These are phyloP conservation scores for Prunus kanzakura DNA, from an alignment of 306 rosid species.

Conservation along the genomic window DNA sequence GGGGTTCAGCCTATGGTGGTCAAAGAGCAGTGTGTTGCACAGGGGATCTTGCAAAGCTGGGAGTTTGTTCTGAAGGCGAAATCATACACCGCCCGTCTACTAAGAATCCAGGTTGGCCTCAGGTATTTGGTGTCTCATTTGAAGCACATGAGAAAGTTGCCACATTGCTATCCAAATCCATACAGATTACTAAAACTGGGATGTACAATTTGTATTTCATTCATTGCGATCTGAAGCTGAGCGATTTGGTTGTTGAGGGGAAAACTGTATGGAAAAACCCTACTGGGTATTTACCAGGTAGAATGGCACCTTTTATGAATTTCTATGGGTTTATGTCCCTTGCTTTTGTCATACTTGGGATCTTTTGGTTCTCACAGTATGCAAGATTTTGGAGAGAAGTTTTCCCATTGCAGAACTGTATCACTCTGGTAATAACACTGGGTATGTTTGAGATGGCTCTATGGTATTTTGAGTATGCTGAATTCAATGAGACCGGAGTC, in stretches of 20 bases:
- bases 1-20: slow-evolving; percentile 98
- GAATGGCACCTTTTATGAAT: slow-evolving; percentile 94
- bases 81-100: slow-evolving; percentile 69
- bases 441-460: slow-evolving; percentile 97
- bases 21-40: slow-evolving; percentile 99
- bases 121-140: slow-evolving; percentile 65
- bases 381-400: slow-evolving; percentile 89
- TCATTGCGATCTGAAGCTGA: slow-evolving; percentile 81
- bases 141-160: slow-evolving; percentile 47
- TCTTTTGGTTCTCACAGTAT: slow-evolving; percentile 90
- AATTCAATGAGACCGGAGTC: slow-evolving; percentile 84
- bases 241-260: slow-evolving; percentile 74
- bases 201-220: slow-evolving; percentile 97
- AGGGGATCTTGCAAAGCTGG: slow-evolving; percentile 83
- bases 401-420: slow-evolving; percentile 88
- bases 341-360: slow-evolving; percentile 78
- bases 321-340: slow-evolving; percentile 91
- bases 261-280: slow-evolving; percentile 94
- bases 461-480: slow-evolving; percentile 91
- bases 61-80: slow-evolving; percentile 79
- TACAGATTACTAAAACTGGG: slow-evolving; percentile 73
- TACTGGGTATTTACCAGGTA: slow-evolving; percentile 83
- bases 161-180: slow-evolving; percentile 50
- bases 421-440: slow-evolving; percentile 79
- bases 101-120: slow-evolving; percentile 77